phyloP scores from a whole-genome alignment of 331 rosid genomes.

The Quercus tomentella region DNA sequence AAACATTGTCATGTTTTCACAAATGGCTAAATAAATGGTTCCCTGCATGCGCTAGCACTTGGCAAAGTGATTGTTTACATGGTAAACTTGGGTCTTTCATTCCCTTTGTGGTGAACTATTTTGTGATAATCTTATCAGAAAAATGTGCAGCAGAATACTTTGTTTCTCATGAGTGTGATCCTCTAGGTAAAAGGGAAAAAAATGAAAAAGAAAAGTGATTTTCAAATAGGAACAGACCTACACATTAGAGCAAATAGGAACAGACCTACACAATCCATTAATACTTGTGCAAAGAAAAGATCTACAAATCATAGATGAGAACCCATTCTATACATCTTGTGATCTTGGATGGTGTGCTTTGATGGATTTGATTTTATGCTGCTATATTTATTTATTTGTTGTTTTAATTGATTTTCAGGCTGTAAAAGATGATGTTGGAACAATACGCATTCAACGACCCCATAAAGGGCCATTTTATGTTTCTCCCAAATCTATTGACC shows the following conservation, averaged over 20 bases:
- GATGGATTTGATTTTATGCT: background rate
- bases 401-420: conserved; percentile 52
- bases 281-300: background rate
- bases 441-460: conserved; percentile 79
- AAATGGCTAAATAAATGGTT: background rate
- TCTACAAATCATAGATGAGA: background rate
- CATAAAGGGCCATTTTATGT: conserved; percentile 95
- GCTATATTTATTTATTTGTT: background rate
- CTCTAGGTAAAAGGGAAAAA: background rate
- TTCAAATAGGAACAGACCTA: background rate
- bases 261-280: background rate
- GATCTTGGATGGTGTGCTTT: background rate
- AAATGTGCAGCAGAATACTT: background rate
- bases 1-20: background rate
- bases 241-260: background rate
- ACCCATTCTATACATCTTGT: background rate
- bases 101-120: background rate
- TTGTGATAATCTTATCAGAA: background rate
- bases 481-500: conserved; percentile 82
- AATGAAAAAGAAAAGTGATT: background rate
- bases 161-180: background rate
- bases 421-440: conserved; percentile 90
- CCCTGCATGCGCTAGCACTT: background rate
- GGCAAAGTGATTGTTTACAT: background rate
- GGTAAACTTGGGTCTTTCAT: background rate